phyloP scores from a whole-genome alignment of 2,329 filamentous ascomycete species.

The Aaosphaeria pasadenensis region DNA sequence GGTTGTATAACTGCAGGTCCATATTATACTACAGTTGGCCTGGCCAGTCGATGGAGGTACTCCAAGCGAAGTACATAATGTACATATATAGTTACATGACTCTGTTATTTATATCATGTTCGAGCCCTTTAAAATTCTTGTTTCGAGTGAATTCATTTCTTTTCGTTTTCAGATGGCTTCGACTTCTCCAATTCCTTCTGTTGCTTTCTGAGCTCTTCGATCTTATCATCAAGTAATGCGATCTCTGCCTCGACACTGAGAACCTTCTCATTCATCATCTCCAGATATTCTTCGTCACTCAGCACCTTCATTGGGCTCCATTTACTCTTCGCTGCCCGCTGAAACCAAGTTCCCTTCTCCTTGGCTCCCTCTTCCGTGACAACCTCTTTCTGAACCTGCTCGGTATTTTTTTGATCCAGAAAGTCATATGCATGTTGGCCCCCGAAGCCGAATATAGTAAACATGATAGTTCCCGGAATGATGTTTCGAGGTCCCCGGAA shows the following conservation, averaged over 20 bases:
- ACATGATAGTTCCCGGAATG: constrained; percentile 59
- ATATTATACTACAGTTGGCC: too few relatives aligned
- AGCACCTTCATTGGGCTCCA: constrained; percentile 71
- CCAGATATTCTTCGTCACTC: constrained; percentile 69
- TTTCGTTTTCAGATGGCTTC: constrained; percentile 1
- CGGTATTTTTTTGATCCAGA: constrained; percentile 47
- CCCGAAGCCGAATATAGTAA: constrained; percentile 54
- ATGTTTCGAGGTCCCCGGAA: constrained; percentile 43
- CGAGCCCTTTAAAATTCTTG: not conserved
- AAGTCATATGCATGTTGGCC: constrained; percentile 58
- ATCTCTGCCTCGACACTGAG: constrained; percentile 73
- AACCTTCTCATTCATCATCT: constrained; percentile 68
- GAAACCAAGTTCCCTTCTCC: constrained; percentile 42
- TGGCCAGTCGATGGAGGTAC: too few relatives aligned
- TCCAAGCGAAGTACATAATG: too few relatives aligned
- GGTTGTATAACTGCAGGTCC: too few relatives aligned
- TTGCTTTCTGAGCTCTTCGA: constrained; percentile 49
- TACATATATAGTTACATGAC: too few relatives aligned
- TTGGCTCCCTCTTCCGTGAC: constrained; percentile 21
- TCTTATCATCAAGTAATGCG: constrained; percentile 73
- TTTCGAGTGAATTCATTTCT: constrained; percentile 4
- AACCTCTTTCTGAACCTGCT: constrained; percentile 25
- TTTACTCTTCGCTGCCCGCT: constrained; percentile 57
- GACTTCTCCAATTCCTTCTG: constrained; percentile 15
- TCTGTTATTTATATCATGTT: not conserved